Base-by-base conservation (phyloP, 1,284 basidiomycete species). In the Violaceomyces palustris region DNA sequence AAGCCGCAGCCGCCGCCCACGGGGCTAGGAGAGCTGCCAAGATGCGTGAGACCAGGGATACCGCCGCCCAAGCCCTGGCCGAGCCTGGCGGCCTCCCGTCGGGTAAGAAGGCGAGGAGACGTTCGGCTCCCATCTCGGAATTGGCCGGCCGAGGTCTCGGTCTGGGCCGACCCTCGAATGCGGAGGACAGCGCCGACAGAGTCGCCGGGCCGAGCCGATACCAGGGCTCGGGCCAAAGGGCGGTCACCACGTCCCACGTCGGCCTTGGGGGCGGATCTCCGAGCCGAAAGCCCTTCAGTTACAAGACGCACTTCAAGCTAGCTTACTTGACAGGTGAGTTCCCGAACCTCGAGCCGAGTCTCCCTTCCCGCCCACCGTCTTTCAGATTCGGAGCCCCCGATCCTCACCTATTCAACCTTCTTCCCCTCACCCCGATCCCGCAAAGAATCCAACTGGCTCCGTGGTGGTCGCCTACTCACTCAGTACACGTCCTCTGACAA, bases 391-490 rank as follows among this genome's bases (percentile, higher is more conserved):
- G 26, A 28, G 19, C 15, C 15, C 18, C 19, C n/a, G 4, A 17
- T 11, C 17, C 14, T 9, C 22, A n/a, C 18, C 4, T 35, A 6
- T 4, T 11, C n/a, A 3, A 22, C 33, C n/a, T 18, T 19, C 37
- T 3, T 21, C 18, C 1, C 19, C 4, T 12, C 12, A 15, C n/a
- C 17, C 31, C 21, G 23, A 22, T 26, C 18, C 12, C n/a, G 4
- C 23, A 14, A 30, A 41, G 67, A 87, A 70, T 81, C 82, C 27
- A 90, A 91, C 69, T 96, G 92, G 90, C 80, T 85, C 9, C 79
- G 79, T 32, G 87, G 87, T 2, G 91, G 91, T 3, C 79, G 80
- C 6, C 76, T 93, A 4, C 78, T 94, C 7, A 78, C 82, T 7
- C 86, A 90, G 67, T 82, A 84, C 37, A 80, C 84, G 35, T 64